These are phyloP conservation scores for Candida odintsovae DNA, from an alignment of 805 yeast species.

Conservation along the genomic window DNA sequence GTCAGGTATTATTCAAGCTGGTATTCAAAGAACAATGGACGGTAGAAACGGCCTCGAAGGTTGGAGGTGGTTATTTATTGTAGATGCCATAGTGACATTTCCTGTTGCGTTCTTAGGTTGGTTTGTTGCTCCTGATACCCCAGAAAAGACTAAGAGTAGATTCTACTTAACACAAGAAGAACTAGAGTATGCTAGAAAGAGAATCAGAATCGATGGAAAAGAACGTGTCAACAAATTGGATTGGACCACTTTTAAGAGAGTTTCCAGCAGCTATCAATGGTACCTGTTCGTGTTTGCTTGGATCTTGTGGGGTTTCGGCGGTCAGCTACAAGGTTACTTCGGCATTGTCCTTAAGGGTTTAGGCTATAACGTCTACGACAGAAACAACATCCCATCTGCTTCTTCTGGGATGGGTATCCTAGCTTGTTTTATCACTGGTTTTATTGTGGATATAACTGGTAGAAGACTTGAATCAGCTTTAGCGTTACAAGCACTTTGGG, in stretches of 20 bases:
- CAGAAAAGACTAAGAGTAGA: slow-evolving; percentile 20
- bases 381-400: slow-evolving; percentile 20
- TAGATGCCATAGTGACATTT: slow-evolving; percentile 9
- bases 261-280: slow-evolving; percentile 15
- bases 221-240: slow-evolving; percentile 12
- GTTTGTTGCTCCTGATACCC: slow-evolving; percentile 33
- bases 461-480: slow-evolving; percentile 12
- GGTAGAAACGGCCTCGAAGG: slow-evolving; percentile 7
- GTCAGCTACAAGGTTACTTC: slow-evolving; percentile 9
- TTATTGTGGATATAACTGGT: slow-evolving; percentile 16
- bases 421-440: slow-evolving; percentile 14
- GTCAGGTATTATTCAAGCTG: slow-evolving; percentile 27
- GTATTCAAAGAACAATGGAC: slow-evolving; percentile 4
- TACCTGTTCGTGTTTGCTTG: slow-evolving; percentile 15
- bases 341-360: slow-evolving; percentile 15
- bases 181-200: slow-evolving; percentile 7
- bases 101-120: slow-evolving; percentile 22
- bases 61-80: slow-evolving; percentile 10
- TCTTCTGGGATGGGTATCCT: slow-evolving; percentile 16
- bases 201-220: slow-evolving; percentile 13
- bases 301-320: slow-evolving; percentile 11
- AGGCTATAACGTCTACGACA: slow-evolving; percentile 17
- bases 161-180: slow-evolving; percentile 15
- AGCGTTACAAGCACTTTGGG: slow-evolving; percentile 5
- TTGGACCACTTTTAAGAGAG: slow-evolving; percentile 13